phyloP scores from a whole-genome alignment of 1,139 yeast species.

The Pichia sp. region DNA sequence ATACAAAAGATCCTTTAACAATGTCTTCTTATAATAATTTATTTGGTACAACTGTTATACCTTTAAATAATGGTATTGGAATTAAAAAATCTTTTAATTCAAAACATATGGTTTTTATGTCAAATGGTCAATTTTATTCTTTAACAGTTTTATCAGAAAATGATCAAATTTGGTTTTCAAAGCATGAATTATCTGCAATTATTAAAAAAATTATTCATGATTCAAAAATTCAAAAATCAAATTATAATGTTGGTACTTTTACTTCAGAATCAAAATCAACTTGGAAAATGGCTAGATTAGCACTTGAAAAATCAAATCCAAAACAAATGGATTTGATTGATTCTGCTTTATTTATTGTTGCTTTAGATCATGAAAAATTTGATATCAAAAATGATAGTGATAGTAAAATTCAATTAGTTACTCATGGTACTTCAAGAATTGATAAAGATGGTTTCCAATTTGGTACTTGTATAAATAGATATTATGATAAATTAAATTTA shows the following conservation, averaged over 20 bases:
- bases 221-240: constrained; percentile 37
- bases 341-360: constrained; percentile 58
- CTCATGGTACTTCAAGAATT: constrained; percentile 60
- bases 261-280: constrained; percentile 60
- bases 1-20: constrained; percentile 45
- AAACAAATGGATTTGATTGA: constrained; percentile 47
- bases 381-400: constrained; percentile 34
- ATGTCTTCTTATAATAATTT: constrained; percentile 62
- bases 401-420: constrained; percentile 44
- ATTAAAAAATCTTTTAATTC: constrained; percentile 30
- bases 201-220: constrained; percentile 46
- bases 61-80: constrained; percentile 41
- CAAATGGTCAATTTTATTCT: constrained; percentile 58
- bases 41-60: constrained; percentile 64
- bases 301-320: constrained; percentile 41
- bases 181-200: constrained; percentile 48
- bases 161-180: constrained; percentile 42
- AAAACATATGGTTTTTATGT: constrained; percentile 50
- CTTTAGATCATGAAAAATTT: constrained; percentile 50
- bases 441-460: constrained; percentile 53
- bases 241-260: constrained; percentile 59
- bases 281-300: constrained; percentile 57
- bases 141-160: constrained; percentile 47
- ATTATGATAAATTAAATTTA: constrained; percentile 73
- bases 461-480: constrained; percentile 72